Base-by-base conservation (phyloP, 1,284 basidiomycete species). In the Sanguinoderma infundibulare region DNA sequence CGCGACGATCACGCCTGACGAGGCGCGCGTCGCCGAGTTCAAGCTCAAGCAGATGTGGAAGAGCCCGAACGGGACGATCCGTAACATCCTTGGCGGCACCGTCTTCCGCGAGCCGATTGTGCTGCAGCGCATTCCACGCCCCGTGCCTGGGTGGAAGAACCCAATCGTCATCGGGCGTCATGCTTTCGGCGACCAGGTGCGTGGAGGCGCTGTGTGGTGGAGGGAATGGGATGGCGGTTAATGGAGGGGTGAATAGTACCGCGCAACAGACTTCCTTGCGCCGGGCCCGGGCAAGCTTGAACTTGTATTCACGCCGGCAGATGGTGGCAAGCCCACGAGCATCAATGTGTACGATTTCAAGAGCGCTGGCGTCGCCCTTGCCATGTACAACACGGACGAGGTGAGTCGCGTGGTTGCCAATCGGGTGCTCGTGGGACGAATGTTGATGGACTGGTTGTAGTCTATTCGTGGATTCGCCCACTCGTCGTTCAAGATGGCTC, bases 41-140 rank as follows among this genome's bases (percentile, higher is more conserved):
- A 93, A 95, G 63, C 85, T 98, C 73, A 98, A 98, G 85, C 88
- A 97, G 79, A 99, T 99, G 97, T 96, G 94, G 94, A 89, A 85
- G 81, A 94, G 91, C 71, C 95, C 96, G 12, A 98, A 98, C 78
- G 96, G 95, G 66, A 97, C 96, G 7, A 96, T 98, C 77, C 92
- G 96, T 69, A 98, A 98, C 78, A 96, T 98, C 72, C 89, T 98
- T 55, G 96, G 96, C 53, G 97, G 97, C 57, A 98, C 97, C 35
- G 97, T 99, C 62, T 99, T 99, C 89, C 91, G 97, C 67, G 97
- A 98, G 77, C 98, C 98, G 68, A 99, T 99, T 79, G 90, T 99
- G 73, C 86, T 98, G 50, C 76, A 90, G 56, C 87, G 91, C 67
- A 92, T 99, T 72, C 98, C 97, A 40, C 92, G 92, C 72, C 95